Evolutionary conservation across 768 basidiomycete species (phyloP).

Genomic region (Holtermannia corniformis): DNA sequence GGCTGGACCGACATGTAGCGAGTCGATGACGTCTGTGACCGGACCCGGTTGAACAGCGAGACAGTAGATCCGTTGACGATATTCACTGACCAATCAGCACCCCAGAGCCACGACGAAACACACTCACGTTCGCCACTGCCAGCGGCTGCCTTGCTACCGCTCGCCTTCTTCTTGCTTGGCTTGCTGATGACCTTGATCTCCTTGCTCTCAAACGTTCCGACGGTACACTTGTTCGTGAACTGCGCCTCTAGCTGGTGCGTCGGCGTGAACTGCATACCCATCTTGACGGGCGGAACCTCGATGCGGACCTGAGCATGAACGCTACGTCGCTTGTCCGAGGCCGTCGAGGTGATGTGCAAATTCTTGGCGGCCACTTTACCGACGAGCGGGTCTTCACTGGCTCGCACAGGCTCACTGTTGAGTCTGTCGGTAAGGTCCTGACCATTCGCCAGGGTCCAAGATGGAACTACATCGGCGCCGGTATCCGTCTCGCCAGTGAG

Average conservation of each 20-base stretch:
- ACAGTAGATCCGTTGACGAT: constrained; percentile 94
- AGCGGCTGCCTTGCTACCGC: constrained; percentile 58
- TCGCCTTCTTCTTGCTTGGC: constrained; percentile 92
- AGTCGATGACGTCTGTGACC: constrained; percentile 90
- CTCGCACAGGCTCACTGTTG: constrained; percentile 15
- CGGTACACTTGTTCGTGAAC: constrained; percentile 68
- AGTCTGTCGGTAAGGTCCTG: constrained; percentile 58
- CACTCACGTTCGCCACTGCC: constrained; percentile 60
- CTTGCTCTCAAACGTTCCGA: constrained; percentile 81
- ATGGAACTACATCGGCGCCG: constrained; percentile 59
- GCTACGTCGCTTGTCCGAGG: constrained; percentile 89
- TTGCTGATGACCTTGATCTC: constrained; percentile 99
- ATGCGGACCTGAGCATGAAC: constrained; percentile 76
- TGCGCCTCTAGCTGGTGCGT: constrained; percentile 57
- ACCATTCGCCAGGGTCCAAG: constrained; percentile 74
- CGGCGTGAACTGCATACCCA: no score
- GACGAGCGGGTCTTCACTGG: constrained; percentile 62
- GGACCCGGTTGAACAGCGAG: constrained; percentile 87
- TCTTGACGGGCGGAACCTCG: constrained; percentile 13
- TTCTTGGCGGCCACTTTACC: constrained; percentile 91
- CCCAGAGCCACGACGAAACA: not conserved
- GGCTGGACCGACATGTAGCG: constrained; percentile 94
- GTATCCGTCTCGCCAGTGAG: constrained; percentile 86
- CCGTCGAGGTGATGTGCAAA: constrained; percentile 88
- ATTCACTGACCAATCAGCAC: constrained; percentile 53